Conservation (phyloP, 495 filamentous ascomycete genomes). For the Beverwykella pulmonaria region DNA sequence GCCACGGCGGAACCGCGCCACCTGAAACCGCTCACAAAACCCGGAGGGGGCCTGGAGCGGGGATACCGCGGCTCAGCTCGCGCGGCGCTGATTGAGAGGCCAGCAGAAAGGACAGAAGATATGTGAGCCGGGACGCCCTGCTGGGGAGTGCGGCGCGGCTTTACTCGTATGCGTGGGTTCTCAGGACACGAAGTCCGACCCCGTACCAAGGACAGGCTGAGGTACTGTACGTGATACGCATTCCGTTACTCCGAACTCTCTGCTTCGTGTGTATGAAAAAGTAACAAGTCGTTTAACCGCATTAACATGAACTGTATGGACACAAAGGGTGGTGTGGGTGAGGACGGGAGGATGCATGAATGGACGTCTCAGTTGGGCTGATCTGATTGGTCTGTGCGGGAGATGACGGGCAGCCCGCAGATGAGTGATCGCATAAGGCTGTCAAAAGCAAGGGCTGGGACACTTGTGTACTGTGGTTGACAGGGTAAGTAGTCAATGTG, state of each 20-base stretch:
- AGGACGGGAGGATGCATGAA: neutral
- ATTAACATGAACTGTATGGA: neutral
- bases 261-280: neutral
- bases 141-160: neutral
- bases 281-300: neutral
- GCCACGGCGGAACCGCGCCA: neutral
- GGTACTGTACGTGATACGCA: neutral
- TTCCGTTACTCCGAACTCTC: neutral
- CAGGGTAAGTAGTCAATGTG: too few relatives aligned
- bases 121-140: neutral
- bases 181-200: neutral
- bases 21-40: conserved; percentile 13
- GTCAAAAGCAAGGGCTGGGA: neutral
- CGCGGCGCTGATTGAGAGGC: neutral
- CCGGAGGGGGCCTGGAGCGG: neutral
- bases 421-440: neutral
- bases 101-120: neutral
- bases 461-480: too few relatives aligned
- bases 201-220: neutral
- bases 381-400: neutral
- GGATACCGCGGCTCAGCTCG: neutral
- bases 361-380: neutral
- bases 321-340: neutral
- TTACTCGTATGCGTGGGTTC: too few relatives aligned
- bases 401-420: neutral